Conservation (phyloP, 208 protist genomes). For the Acanthamoeba triangularis region DNA sequence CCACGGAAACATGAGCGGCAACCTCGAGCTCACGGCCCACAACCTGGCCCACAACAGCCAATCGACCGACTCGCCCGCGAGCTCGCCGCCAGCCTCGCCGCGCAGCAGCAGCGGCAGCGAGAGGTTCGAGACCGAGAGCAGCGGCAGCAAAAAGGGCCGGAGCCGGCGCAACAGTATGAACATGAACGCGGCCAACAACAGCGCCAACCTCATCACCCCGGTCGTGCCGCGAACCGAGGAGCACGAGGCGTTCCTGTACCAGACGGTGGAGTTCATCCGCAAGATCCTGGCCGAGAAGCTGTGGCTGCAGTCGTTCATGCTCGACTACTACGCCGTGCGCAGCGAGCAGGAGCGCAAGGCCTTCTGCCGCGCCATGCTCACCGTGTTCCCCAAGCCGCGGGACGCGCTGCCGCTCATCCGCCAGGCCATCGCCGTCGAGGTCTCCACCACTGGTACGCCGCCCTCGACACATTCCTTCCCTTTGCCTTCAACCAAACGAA, state of each 20-base stretch:
- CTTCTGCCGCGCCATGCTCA: constrained; percentile 27
- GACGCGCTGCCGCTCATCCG: constrained; percentile 33
- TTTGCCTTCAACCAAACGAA: background rate
- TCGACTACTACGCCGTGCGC: background rate
- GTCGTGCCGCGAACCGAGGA: background rate
- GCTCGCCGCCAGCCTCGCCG: background rate
- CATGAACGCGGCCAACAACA: background rate
- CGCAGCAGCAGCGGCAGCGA: background rate
- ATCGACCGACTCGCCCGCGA: background rate
- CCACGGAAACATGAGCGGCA: background rate
- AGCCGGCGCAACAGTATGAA: background rate
- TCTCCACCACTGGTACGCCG: background rate
- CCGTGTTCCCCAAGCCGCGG: constrained; percentile 1
- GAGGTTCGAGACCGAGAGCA: background rate
- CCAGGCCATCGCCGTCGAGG: constrained; percentile 38
- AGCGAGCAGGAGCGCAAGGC: constrained; percentile 20
- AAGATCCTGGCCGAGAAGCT: constrained; percentile 54
- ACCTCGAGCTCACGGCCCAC: background rate
- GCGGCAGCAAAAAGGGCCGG: background rate
- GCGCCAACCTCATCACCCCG: background rate
- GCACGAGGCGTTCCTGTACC: background rate
- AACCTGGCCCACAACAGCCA: too few relatives aligned
- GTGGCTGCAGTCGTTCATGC: constrained; percentile 46
- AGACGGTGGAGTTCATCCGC: constrained; percentile 18
- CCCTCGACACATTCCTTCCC: background rate